Evolutionary conservation across 2,329 filamentous ascomycete species (phyloP), one percentile per base, ranked within the genome.

Genomic region (Arthrobotrys iridis): DNA sequence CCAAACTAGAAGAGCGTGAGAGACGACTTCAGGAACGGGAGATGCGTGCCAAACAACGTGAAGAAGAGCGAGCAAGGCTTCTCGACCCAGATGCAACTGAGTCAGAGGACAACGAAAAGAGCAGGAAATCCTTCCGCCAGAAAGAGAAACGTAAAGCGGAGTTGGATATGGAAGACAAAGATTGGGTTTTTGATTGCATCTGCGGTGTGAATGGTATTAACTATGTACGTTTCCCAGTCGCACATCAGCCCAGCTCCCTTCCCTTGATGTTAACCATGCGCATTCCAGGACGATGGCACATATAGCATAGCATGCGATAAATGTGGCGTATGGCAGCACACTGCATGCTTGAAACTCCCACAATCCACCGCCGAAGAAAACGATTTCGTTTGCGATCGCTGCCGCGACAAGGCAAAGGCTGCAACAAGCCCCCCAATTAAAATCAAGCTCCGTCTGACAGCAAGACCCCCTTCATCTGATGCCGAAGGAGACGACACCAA

Each of bases 311-410:
- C 93, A 26, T 99, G 95, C 83, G 95, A 99, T 81, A 89, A 86
- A 78, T 99, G 95, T 84, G 96, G 90, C 80, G 90, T 96, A 52
- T 99, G 95, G 95, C 94, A 98, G 81, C 95, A 99, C 81, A 96
- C 93, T 85, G 92, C 91, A 79, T 99, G 95, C 80, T 87, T 97
- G 73, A 90, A 90, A 41, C 91, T 98, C 77, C 87, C 87, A 48
- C 88, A 96, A 79, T 84, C 87, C 73, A 91, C 93, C 77, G 93
- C 93, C 0, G 94, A 97, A 77, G 86, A 89, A 50, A 88, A 92
- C 0, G 91, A 96, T 78, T 98, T 98, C 80, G 88, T 90, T 52
- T 99, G 95, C 84, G 88, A 88, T 78, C 88, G 86, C 13, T 89
- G 88, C 71, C 87, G 89, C 77, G 85, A 90, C 78, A 87, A 88